Base-by-base conservation (phyloP, 169 alveolate species). In the Perkinsus chesapeaki region DNA sequence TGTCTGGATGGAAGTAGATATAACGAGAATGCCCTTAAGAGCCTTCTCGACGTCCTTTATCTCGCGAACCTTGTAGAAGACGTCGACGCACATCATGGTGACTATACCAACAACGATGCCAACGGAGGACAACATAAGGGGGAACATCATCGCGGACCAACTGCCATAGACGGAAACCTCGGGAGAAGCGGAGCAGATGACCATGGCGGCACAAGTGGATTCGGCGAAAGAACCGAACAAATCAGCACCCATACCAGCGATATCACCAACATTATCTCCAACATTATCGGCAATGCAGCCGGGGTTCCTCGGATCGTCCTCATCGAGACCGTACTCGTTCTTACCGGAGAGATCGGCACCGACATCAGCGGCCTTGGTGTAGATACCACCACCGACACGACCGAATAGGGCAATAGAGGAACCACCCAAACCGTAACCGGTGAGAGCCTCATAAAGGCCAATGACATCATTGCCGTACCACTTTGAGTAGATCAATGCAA, bases 241-340 rank as follows among this genome's bases (percentile, higher is more conserved):
- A 95, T 97, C 99, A 39, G 98, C 96, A 39, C 98, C 98, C 97
- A 96, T 95, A 48, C 98, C 98, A 60, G 98, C 98, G 94, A 96
- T 95, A 93, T 97, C 97, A 39, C 98, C 97, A 34, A 96, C 98
- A 92, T 96, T 96, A 94, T 96, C 98, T 60, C 98, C 98, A n/a
- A 97, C 98, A 92, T 95, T 97, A 94, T 97, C 98, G 73, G 97
- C 98, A 92, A 97, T 97, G 39, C 97, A 95, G 31, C 97, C 98
- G 27, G 98, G 97, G 91, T 97, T 97, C 92, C 96, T 95, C 91
- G 97, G 97, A 94, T 96, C 96, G 90, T 97, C 98, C 94, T 97
- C 98, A 38, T 96, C 97, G 39, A 96, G 95, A 48, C 96, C 97
- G 47, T 93, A 94, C 95, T 97, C 98, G 23, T 96, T 97, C 94